Base-by-base conservation (phyloP, 2,329 filamentous ascomycete genomes). In the Colletotrichum euphorbiae region DNA sequence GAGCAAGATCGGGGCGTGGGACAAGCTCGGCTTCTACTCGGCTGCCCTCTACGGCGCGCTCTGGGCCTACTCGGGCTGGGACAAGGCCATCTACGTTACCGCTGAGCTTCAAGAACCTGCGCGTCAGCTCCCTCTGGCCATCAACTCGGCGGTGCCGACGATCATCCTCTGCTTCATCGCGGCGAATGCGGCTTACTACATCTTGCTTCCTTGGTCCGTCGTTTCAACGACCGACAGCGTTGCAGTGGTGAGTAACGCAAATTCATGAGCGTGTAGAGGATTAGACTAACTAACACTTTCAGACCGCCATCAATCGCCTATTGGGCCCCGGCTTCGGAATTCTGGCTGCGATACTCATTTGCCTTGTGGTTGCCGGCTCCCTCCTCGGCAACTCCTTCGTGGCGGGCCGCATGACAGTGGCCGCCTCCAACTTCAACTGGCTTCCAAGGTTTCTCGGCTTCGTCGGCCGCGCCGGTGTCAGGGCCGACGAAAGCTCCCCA, bases 31-130 rank as follows among this genome's bases (percentile, higher is more conserved):
- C 0, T 85, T 89, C 71, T 85, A 85, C 63, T 87, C 86, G 3
- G 83, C 87, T 1, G 89, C 88, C 0, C 79, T 90, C 1, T 90
- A 90, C 71, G 88, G 84, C 0, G 87, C 86, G 0, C 74, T 90
- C 0, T 91, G 88, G 88, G 88, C 86, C 0, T 91, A 90, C 67
- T 88, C 86, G 0, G 89, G 89, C 0, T 91, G 89, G 89, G 89
- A 90, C 62, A 90, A 90, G 84, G 85, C 85, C 3, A 83, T 87
- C 57, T 88, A 88, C 71, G 79, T 88, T 52, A 83, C 84, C 0
- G 83, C 84, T 0, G 86, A 88, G 73, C 80, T 88, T 6, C 82
- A 80, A 0, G 74, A 80, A 0, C 86, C 86, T 0, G 83, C 81
- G 0, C 80, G 79, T 17, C 85, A 88, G 71, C 81, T 91, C 0